These are phyloP conservation scores for Penicillium sp. DNA, from an alignment of 2,329 filamentous ascomycete species.

Conservation along the genomic window DNA sequence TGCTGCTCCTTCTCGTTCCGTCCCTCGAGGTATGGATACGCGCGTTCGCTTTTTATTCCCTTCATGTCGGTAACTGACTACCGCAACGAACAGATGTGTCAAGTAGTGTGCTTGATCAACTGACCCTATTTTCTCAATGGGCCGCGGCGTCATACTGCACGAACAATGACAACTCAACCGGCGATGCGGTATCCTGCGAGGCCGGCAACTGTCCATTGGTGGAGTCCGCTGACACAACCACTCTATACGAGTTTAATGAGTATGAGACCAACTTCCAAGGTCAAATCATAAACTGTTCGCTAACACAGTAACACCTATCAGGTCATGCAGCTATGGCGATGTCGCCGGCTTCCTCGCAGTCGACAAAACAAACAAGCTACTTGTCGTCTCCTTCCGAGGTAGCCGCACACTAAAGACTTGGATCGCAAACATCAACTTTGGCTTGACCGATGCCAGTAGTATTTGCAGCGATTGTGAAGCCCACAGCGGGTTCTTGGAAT, in stretches of 20 bases:
- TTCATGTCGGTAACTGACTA: not conserved
- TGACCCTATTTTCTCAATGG: constrained; percentile 52
- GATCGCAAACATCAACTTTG: constrained; percentile 35
- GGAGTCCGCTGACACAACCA: constrained; percentile 46
- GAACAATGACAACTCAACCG: constrained; percentile 47
- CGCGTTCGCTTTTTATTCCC: not conserved
- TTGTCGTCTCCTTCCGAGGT: constrained; percentile 40
- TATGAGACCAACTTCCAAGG: constrained; percentile 24
- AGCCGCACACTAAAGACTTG: constrained; percentile 32
- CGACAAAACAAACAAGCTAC: constrained; percentile 44
- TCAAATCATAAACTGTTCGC: not conserved
- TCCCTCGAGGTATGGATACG: constrained; percentile 24
- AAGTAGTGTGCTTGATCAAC: constrained; percentile 38
- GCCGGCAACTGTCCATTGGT: constrained; percentile 50
- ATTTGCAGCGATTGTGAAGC: constrained; percentile 47
- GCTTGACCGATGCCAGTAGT: constrained; percentile 28
- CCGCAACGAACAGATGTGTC: constrained; percentile 36
- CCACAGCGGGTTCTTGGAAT: constrained; percentile 48
- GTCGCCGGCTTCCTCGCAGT: constrained; percentile 49
- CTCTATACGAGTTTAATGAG: constrained; percentile 51
- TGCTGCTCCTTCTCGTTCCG: constrained; percentile 22
- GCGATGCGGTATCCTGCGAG: constrained; percentile 45
- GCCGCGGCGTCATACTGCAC: constrained; percentile 54
- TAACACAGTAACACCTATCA: constrained; percentile 5
- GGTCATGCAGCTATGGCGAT: constrained; percentile 35